These are phyloP conservation scores for Cornus kousa DNA, from an alignment of 148 eudicot genomes.

Conservation along the genomic window DNA sequence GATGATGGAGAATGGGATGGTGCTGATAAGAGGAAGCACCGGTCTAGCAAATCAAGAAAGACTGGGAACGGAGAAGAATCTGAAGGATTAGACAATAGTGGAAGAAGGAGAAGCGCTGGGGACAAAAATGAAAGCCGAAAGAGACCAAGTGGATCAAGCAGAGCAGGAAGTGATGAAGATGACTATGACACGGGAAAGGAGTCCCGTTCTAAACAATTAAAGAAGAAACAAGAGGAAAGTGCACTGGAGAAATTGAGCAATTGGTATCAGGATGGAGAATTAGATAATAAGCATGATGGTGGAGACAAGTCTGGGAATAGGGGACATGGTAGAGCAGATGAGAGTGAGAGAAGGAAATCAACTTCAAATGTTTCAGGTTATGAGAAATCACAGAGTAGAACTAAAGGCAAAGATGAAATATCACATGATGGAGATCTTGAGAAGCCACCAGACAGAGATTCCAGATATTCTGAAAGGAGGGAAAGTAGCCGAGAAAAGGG, in stretches of 20 bases:
- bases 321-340: conserved; percentile 50
- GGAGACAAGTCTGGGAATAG: conserved; percentile 47
- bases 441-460: conserved; percentile 43
- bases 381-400: conserved; percentile 46
- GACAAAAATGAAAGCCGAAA: conserved; percentile 60
- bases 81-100: conserved; percentile 57
- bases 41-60: conserved; percentile 58
- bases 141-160: conserved; percentile 50
- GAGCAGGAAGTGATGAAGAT: conserved; percentile 62
- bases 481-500: conserved; percentile 34
- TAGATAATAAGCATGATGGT: conserved; percentile 53
- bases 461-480: conserved; percentile 35
- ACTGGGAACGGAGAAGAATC: conserved; percentile 52
- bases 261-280: conserved; percentile 83
- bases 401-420: conserved; percentile 43
- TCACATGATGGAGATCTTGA: conserved; percentile 41
- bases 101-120: conserved; percentile 49
- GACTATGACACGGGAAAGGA: conserved; percentile 54
- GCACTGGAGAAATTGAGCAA: conserved; percentile 73
- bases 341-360: conserved; percentile 54
- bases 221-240: conserved; percentile 64
- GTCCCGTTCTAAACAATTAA: conserved; percentile 46
- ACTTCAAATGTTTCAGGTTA: conserved; percentile 50
- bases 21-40: conserved; percentile 56
- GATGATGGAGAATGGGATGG: conserved; percentile 56